These are phyloP conservation scores for Wickerhamomyces alni DNA, from an alignment of 805 yeast genomes.

Conservation along the genomic window DNA sequence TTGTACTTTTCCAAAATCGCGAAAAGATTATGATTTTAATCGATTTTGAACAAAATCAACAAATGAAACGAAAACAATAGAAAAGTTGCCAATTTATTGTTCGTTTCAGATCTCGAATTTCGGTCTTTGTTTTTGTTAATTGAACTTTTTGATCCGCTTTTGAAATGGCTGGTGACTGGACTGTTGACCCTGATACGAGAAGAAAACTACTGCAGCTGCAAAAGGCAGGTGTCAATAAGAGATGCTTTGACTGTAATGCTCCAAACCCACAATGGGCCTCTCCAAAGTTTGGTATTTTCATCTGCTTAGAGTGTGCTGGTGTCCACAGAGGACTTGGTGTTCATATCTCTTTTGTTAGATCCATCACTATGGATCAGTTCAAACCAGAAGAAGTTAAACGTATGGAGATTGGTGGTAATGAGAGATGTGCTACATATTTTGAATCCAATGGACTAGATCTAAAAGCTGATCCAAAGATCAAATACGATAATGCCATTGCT, in stretches of 20 bases:
- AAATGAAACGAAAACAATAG: neutral
- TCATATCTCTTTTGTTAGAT: slow-evolving; percentile 92
- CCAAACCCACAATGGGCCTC: slow-evolving; percentile 99
- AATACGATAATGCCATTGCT: slow-evolving; percentile 89
- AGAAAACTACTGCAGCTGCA: slow-evolving; percentile 73
- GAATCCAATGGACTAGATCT: slow-evolving; percentile 64
- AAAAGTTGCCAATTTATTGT: neutral
- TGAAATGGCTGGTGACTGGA: slow-evolving; percentile 48
- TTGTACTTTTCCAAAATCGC: too few species aligned
- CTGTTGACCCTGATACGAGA: slow-evolving; percentile 90
- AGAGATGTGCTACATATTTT: slow-evolving; percentile 65
- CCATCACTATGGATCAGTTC: slow-evolving; percentile 98
- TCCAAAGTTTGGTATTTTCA: slow-evolving; percentile 95
- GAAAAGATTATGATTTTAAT: too few species aligned
- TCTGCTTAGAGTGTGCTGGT: slow-evolving; percentile 98
- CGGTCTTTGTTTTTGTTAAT: too few species aligned
- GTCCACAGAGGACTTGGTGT: slow-evolving; percentile 94
- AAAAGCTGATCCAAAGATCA: slow-evolving; percentile 56
- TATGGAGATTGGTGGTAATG: slow-evolving; percentile 95
- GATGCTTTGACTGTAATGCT: slow-evolving; percentile 90
- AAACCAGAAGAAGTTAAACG: slow-evolving; percentile 84
- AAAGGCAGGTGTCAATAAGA: slow-evolving; percentile 75
- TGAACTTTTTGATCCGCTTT: neutral
- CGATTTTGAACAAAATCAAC: too few species aligned
- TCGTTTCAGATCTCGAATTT: too few species aligned